phyloP scores from a whole-genome alignment of 2,329 filamentous ascomycete genomes.

The Talaromyces amestolkiae region DNA sequence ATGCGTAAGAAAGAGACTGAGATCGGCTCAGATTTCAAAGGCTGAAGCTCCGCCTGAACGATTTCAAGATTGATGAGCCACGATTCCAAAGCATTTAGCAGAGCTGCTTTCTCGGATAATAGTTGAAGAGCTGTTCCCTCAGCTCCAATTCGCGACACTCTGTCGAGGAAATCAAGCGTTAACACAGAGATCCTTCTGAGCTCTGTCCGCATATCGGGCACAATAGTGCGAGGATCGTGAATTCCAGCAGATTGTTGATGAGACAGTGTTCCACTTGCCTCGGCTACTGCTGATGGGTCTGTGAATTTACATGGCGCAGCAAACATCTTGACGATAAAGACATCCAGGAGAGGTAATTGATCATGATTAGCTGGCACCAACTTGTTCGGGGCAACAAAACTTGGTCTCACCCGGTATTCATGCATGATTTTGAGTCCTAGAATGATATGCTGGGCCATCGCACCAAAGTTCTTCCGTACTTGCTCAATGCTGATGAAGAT shows the following conservation, averaged over 20 bases:
- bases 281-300: background rate
- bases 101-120: slow-evolving; percentile 7
- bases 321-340: slow-evolving; percentile 19
- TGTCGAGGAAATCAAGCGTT: slow-evolving; percentile 14
- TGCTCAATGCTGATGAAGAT: slow-evolving; percentile 20
- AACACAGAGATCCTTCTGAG: slow-evolving; percentile 4
- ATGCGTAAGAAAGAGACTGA: slow-evolving; percentile 14
- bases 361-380: slow-evolving; percentile 4
- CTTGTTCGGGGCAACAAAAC: background rate
- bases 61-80: slow-evolving; percentile 12
- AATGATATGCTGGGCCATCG: slow-evolving; percentile 15
- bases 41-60: background rate
- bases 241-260: slow-evolving; percentile 5
- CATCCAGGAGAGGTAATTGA: slow-evolving; percentile 11
- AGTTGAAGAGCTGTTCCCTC: background rate
- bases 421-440: slow-evolving; percentile 16
- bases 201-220: slow-evolving; percentile 17
- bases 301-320: slow-evolving; percentile 17
- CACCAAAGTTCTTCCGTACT: slow-evolving; percentile 8
- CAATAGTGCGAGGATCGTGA: slow-evolving; percentile 11
- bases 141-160: background rate
- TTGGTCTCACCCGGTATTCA: slow-evolving; percentile 13
- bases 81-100: slow-evolving; percentile 10
- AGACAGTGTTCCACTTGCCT: background rate
- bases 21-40: background rate